phyloP scores from a whole-genome alignment of 2,329 filamentous ascomycete genomes.

The Gliomastix tumulicola region DNA sequence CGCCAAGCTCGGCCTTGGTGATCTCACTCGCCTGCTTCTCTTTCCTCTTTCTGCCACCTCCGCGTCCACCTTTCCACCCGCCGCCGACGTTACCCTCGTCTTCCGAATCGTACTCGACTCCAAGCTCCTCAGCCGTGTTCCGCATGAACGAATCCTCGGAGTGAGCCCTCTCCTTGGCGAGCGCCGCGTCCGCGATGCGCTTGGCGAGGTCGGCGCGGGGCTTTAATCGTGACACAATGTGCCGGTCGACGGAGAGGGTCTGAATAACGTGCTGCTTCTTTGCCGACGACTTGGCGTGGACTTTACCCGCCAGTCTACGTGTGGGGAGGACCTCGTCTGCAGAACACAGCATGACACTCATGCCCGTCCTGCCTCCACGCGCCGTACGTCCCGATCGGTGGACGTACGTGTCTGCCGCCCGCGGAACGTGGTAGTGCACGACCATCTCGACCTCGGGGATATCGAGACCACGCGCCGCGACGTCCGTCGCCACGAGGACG shows the following conservation, averaged over 20 bases:
- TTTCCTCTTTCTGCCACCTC: conserved; percentile 66
- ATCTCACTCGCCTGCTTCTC: conserved; percentile 62
- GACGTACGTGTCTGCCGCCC: conserved; percentile 87
- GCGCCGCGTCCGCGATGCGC: conserved; percentile 70
- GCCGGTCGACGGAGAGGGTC: conserved; percentile 76
- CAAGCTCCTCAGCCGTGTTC: conserved; percentile 81
- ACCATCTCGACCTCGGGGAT: conserved; percentile 86
- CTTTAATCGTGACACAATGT: conserved; percentile 68
- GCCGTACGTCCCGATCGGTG: conserved; percentile 93
- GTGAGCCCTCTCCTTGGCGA: conserved; percentile 81
- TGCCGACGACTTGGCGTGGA: conserved; percentile 57
- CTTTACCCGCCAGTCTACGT: conserved; percentile 76
- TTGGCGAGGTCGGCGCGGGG: conserved; percentile 77
- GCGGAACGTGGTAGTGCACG: conserved; percentile 91
- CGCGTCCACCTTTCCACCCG: conserved; percentile 63
- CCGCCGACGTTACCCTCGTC: no score
- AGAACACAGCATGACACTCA: conserved; percentile 81
- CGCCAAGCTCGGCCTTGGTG: conserved; percentile 67
- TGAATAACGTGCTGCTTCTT: conserved; percentile 63
- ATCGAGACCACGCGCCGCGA: conserved; percentile 88
- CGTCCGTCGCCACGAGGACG: conserved; percentile 86
- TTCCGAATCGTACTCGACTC: conserved; percentile 88
- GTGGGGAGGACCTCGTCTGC: conserved; percentile 88
- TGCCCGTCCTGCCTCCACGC: conserved; percentile 68
- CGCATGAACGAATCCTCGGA: conserved; percentile 81